phyloP scores from a whole-genome alignment of 1,139 yeast genomes.

The Blastobotrys buckinghamii region DNA sequence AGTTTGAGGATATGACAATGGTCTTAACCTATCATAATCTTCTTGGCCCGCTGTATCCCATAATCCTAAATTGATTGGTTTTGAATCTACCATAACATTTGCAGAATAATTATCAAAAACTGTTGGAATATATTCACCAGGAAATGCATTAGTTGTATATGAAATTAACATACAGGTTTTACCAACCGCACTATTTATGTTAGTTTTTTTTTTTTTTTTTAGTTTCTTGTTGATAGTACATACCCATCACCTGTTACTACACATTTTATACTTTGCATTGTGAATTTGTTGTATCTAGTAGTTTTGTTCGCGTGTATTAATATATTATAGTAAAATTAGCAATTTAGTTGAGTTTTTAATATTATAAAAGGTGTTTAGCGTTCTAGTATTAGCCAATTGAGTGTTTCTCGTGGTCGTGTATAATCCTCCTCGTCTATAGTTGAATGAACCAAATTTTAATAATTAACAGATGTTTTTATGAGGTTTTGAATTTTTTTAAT shows the following conservation, averaged over 20 bases:
- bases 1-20: constrained; percentile 88
- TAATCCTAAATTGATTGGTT: constrained; percentile 72
- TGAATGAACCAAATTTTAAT: too few species aligned
- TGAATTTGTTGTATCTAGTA: background rate
- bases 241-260: constrained; percentile 93
- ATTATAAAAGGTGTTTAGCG: too few species aligned
- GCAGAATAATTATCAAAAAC: constrained; percentile 89
- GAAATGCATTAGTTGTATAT: constrained; percentile 90
- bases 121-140: constrained; percentile 93
- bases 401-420: too few species aligned
- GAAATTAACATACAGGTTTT: constrained; percentile 84
- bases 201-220: constrained; percentile 8
- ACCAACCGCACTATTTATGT: constrained; percentile 66
- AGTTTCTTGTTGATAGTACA: constrained; percentile 18
- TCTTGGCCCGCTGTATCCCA: constrained; percentile 99
- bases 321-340: background rate
- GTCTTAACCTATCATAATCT: constrained; percentile 87
- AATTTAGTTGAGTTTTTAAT: too few species aligned
- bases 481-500: too few species aligned
- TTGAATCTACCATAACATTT: constrained; percentile 76
- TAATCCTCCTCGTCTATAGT: too few species aligned
- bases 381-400: too few species aligned
- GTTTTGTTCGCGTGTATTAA: background rate
- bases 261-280: constrained; percentile 86
- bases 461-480: too few species aligned